Base-by-base conservation (phyloP, 2,329 filamentous ascomycete species). In the Botryotinia calthae region DNA sequence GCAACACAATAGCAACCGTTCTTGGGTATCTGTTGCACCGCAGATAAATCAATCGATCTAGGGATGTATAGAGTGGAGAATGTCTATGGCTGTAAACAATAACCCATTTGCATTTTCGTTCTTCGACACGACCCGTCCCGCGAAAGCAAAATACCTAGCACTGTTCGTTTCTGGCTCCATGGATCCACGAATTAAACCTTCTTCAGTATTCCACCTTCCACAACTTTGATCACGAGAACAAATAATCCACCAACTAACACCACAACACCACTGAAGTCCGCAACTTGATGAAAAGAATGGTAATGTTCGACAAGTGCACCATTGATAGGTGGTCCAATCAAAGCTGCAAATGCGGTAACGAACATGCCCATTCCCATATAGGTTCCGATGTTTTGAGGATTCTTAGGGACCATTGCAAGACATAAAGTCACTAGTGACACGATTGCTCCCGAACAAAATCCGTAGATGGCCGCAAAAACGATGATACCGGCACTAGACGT, bases 291-390 rank as follows among this genome's bases (percentile, higher is more conserved):
- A 54, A 75, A 80, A 4, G 88, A 88, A 48, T 85, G 75, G 76
- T 87, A 85, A 2, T 82, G 81, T 16, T 80, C 81, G 14, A 91
- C 89, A 22, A 91, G 84, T 18, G 87, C 88, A 14, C 91, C 90
- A 10, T 86, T 90, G 75, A 93, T 90, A 0, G 91, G 91, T 37
- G 86, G 88, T 0, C 90, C 89, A 0, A 89, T 88, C 63, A 95
- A 82, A 2, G 88, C 89, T 5, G 89, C 90, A 48, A 94, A 82
- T 1, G 87, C 86, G 72, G 88, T 83, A 48, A 90, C 78, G n/a
- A 87, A 86, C 79, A 91, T 91, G 22, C 87, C 85, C 1, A 87
- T 86, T 0, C 92, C 92, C 10, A 88, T 89, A n/a, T 92, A 86
- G 2, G 90, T 87, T 20, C 92, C 92, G 58, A 94, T 90, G 79